Percentiles rank a stretch among this genome's conserved stretches.
These are phyloP conservation scores for Durotheca rogersii DNA, from an alignment of 495 filamentous ascomycete genomes.

Conservation along the genomic window DNA sequence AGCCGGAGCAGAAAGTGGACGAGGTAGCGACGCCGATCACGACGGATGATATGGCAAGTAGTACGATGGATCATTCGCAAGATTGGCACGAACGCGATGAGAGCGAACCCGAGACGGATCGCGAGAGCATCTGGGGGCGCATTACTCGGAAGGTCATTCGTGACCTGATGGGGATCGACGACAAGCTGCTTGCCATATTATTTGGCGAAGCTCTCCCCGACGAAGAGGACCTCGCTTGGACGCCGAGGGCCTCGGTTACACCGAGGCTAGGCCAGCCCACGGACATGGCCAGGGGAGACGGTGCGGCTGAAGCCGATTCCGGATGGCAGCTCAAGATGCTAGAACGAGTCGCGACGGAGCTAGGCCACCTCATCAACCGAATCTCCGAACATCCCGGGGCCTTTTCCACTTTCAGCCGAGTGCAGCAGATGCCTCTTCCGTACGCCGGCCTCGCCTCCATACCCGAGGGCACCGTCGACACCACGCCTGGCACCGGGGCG, in stretches of 20 bases:
- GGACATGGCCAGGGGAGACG: conserved; percentile 27
- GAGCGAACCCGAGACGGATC: conserved; percentile 35
- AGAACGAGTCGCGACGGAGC: conserved; percentile 79
- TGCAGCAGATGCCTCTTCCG: conserved; percentile 52
- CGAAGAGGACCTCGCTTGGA: conserved; percentile 51
- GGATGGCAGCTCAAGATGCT: conserved; percentile 77
- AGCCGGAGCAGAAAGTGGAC: conserved; percentile 21
- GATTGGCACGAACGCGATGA: conserved; percentile 48
- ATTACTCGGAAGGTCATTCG: conserved; percentile 84
- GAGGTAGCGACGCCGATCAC: conserved; percentile 25
- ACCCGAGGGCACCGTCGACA: conserved; percentile 46
- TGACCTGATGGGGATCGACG: conserved; percentile 90
- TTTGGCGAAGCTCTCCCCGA: conserved; percentile 80
- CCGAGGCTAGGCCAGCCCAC: conserved; percentile 18
- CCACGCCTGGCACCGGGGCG: conserved; percentile 9
- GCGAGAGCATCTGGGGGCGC: conserved; percentile 72
- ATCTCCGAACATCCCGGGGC: conserved; percentile 77
- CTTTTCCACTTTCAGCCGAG: conserved; percentile 70
- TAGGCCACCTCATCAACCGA: conserved; percentile 79
- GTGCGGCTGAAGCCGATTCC: conserved; percentile 49
- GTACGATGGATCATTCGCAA: conserved; percentile 29
- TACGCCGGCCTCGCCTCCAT: conserved; percentile 59
- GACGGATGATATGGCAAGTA: conserved; percentile 37
- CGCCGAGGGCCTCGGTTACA: conserved; percentile 37
- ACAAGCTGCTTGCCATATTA: conserved; percentile 76